Base-by-base conservation (phyloP, 805 yeast genomes). In the Kodamaea lidongshanica region DNA sequence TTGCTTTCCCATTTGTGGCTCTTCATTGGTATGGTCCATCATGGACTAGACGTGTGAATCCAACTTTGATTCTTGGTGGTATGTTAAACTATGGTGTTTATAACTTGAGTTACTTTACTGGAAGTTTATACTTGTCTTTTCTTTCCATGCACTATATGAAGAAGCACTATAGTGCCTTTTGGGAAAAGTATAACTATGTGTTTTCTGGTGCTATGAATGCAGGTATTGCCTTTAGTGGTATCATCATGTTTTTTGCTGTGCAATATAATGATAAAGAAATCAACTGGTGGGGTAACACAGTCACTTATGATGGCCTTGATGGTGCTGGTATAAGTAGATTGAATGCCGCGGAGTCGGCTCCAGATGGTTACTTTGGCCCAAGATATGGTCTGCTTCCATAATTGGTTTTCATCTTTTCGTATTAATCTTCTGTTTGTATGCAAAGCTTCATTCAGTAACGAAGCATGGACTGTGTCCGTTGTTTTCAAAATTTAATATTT, bases 281-380 rank as follows among this genome's bases (percentile, higher is more conserved):
- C 19, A 21, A 12, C 9, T 55, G 59, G 61, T 54, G 61, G 61
- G 59, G 59, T 4, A 49, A 48, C 27, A 35, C 24, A 12, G 54
- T 64, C 9, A 20, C 46, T 1, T 47, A 41, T 28, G 41, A 24
- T 1, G 72, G 72, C 33, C 32, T 53, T 21, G 72, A 67, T 27
- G 62, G 57, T 22, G 16, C 12, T 9, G 72, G 79, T 9, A 37
- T 70, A 12, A 13, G 23, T 6, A 28, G 33, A 12, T 35, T 41
- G 19, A 42, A 46, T 35, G 50, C 46, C 4, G 39, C 51, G 6
- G 32, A 18, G n/a, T 16, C n/a, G 4, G 54, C 55, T 10, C 53
- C 55, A 2, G 56, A 45, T 18, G 66, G 67, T 1, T 59, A 58
- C 40, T 58, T 61, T 39, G 67, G 67, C 3, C 54, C 52, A 11